These are phyloP conservation scores for Candida vaughaniae DNA, from an alignment of 805 yeast genomes.

Conservation along the genomic window DNA sequence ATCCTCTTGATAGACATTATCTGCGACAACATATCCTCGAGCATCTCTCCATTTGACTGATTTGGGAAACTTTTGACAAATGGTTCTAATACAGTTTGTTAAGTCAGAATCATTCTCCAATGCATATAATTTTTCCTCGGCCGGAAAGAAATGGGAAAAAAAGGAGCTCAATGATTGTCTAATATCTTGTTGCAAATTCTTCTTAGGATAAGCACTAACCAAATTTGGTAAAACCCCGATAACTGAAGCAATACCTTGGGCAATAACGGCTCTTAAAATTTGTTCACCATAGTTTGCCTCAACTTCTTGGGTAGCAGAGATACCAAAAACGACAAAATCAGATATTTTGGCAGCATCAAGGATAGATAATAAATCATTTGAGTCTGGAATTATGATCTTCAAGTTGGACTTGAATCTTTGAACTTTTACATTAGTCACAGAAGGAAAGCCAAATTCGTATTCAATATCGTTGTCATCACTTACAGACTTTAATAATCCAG, in stretches of 20 bases:
- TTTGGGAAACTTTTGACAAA: conserved; percentile 87
- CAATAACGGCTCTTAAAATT: conserved; percentile 79
- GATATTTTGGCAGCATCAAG: conserved; percentile 87
- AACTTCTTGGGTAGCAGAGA: conserved; percentile 84
- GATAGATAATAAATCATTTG: conserved; percentile 61
- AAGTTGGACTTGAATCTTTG: conserved; percentile 72
- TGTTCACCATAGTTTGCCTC: conserved; percentile 82
- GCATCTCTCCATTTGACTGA: conserved; percentile 88
- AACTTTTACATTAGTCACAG: conserved; percentile 53
- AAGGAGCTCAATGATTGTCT: conserved; percentile 43
- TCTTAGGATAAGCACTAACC: conserved; percentile 63
- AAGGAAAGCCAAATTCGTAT: conserved; percentile 37
- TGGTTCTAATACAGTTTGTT: conserved; percentile 64
- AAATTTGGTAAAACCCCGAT: conserved; percentile 78
- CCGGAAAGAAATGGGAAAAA: conserved; percentile 51
- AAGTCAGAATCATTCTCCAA: conserved; percentile 69
- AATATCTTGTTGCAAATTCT: conserved; percentile 69
- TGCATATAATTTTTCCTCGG: conserved; percentile 72
- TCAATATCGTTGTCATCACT: conserved; percentile 32
- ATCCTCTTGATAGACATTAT: conserved; percentile 47
- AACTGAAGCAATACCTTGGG: conserved; percentile 87
- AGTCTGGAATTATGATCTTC: conserved; percentile 72
- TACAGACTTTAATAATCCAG: conserved; percentile 45
- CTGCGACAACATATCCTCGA: conserved; percentile 86
- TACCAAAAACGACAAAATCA: conserved; percentile 86